These are phyloP conservation scores for Claviceps sp. DNA, from an alignment of 2,329 filamentous ascomycete genomes.

Conservation along the genomic window DNA sequence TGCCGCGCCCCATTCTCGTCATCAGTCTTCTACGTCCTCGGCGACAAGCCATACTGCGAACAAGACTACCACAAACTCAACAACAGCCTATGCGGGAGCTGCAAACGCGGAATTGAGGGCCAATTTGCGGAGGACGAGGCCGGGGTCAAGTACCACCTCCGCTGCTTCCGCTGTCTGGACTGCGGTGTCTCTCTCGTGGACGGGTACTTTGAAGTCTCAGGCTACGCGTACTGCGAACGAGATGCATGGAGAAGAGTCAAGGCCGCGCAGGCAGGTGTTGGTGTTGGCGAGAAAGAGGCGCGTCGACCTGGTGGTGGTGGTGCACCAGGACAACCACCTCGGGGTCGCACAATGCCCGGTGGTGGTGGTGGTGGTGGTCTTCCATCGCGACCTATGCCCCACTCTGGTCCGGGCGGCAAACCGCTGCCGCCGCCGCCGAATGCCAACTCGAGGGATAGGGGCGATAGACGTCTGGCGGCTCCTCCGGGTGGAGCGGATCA, in stretches of 20 bases:
- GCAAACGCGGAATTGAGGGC: constrained; percentile 79
- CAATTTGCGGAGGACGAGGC: constrained; percentile 78
- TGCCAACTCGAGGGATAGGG: constrained; percentile 7
- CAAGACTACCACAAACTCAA: constrained; percentile 89
- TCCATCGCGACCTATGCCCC: constrained; percentile 10
- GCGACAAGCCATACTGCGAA: constrained; percentile 81
- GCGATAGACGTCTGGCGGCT: constrained; percentile 7
- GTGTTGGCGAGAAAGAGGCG: constrained; percentile 4
- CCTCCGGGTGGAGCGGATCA: constrained; percentile 5
- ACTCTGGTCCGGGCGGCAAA: constrained; percentile 6
- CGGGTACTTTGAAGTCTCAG: constrained; percentile 84
- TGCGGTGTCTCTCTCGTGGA: constrained; percentile 63
- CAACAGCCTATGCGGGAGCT: constrained; percentile 68
- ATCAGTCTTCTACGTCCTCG: constrained; percentile 81
- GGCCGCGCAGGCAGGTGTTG: constrained; percentile 8
- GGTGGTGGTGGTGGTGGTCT: constrained; percentile 3
- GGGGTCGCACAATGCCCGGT: constrained; percentile 11
- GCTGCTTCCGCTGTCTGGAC: constrained; percentile 73
- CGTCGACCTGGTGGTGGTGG: constrained; percentile 2
- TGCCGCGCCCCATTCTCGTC: constrained; percentile 74
- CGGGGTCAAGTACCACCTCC: constrained; percentile 68
- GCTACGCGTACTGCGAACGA: constrained; percentile 70
- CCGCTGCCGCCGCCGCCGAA: neutral
- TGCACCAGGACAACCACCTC: constrained; percentile 2
- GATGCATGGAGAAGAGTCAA: constrained; percentile 56